Evolutionary conservation across 2,329 filamentous ascomycete genomes (phyloP), one percentile per base, ranked within the genome.

Genomic region (Elsinoe necatrix): DNA sequence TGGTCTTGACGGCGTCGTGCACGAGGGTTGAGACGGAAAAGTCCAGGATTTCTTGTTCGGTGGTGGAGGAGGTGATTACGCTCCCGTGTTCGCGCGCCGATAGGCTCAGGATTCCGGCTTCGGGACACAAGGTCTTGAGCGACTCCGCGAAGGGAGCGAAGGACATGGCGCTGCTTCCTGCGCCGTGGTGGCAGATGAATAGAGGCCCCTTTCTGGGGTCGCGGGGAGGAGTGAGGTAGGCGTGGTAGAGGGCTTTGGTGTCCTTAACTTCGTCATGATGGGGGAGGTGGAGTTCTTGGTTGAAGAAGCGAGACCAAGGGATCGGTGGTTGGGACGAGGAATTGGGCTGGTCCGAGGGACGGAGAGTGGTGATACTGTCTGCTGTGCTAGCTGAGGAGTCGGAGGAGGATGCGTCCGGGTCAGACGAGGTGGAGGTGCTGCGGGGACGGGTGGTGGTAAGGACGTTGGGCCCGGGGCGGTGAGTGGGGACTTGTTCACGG

Each of bases 131-230:
- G 68, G 86, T 88, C 55, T 85, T 81, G 60, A 97, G 83, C 68
- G 95, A 87, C 43, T 82, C 78, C 1, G 85, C 83, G 59, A 95
- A 83, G 3, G 89, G 78, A 4, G 91, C 91, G 72, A 97, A 98
- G 1, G 90, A 58, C 58, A 97, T 80, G 5, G 87, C 95, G 0
- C 91, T 95, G 3, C 91, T 95, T 14, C 93, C 93, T 39, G 89
- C 93, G 37, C 93, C 93, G 72, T 98, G 93, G 68, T 98, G 93
- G 72, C 87, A 89, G 59, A 97, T 86, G 70, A 98, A 91, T 4
- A 98, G 76, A 0, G 92, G 90, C 0, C 86, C 88, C 60, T 79
- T 83, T 41, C 79, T 79, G 14, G 61, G 39, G 7, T 75, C 68
- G 1, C 69, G 66, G 0, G 92, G 91, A 0, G 90, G 89, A 18